Evolutionary conservation across 2,329 filamentous ascomycete genomes (phyloP).

Genomic region (Alternaria solani): DNA sequence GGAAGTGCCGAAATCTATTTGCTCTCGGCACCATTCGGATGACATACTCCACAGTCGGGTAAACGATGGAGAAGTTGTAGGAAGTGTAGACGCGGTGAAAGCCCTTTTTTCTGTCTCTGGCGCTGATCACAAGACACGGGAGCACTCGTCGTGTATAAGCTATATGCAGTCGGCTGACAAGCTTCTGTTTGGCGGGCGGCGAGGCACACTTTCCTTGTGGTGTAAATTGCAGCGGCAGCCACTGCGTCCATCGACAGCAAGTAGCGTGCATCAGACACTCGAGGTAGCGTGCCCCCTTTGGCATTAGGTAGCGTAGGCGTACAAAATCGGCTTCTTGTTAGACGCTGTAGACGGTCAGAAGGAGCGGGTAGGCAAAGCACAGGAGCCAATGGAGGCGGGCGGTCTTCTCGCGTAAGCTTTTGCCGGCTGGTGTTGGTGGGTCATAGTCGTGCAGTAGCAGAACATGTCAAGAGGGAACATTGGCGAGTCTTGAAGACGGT

Average conservation of each 20-base stretch:
- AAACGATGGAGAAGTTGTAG: constrained; percentile 12
- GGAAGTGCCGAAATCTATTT: constrained; percentile 14
- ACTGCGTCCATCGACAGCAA: neutral
- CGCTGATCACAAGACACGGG: neutral
- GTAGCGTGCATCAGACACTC: neutral
- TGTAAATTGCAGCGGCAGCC: neutral
- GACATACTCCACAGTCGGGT: constrained; percentile 23
- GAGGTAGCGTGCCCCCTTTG: neutral
- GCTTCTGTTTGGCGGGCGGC: constrained; percentile 1
- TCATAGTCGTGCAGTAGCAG: constrained; percentile 17
- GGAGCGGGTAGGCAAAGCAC: constrained; percentile 3
- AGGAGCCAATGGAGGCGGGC: constrained; percentile 19
- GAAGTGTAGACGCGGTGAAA: constrained; percentile 3
- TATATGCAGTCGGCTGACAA: constrained; percentile 10
- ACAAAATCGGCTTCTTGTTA: constrained; percentile 3
- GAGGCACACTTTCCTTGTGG: constrained; percentile 12
- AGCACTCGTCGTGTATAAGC: neutral
- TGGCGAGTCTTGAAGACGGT: constrained; percentile 12
- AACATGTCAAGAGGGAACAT: constrained; percentile 22
- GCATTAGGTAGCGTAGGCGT: neutral
- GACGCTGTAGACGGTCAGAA: constrained; percentile 5
- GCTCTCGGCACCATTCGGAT: constrained; percentile 25
- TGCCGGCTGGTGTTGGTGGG: constrained; percentile 20
- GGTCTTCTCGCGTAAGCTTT: constrained; percentile 19
- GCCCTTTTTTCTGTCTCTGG: neutral